Conservation (phyloP, 495 filamentous ascomycete species). For the Aspergillus egyptiacus region DNA sequence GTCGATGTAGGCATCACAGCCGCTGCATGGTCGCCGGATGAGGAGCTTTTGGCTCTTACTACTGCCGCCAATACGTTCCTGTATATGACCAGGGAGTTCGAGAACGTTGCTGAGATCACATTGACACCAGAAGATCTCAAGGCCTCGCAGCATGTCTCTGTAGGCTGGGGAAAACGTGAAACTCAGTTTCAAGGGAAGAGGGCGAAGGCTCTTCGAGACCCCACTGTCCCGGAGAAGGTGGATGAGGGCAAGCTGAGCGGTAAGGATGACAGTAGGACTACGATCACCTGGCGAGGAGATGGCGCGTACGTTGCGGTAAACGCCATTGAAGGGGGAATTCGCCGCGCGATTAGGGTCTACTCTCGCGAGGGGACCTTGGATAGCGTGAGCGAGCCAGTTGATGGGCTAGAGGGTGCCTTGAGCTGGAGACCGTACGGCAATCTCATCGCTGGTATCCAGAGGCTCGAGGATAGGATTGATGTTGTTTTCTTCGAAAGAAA, state of each 20-base stretch:
- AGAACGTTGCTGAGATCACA: slow-evolving; percentile 66
- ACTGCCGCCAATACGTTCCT: slow-evolving; percentile 75
- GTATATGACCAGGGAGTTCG: slow-evolving; percentile 90
- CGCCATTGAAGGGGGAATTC: slow-evolving; percentile 55
- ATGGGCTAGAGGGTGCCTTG: slow-evolving; percentile 76
- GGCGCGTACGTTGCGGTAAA: slow-evolving; percentile 88
- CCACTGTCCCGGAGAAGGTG: slow-evolving; percentile 88
- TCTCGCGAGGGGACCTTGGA: slow-evolving; percentile 84
- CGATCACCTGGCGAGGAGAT: slow-evolving; percentile 91
- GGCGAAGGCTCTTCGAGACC: slow-evolving; percentile 83
- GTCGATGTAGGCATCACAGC: slow-evolving; percentile 86
- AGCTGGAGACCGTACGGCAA: slow-evolving; percentile 92
- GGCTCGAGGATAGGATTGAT: slow-evolving; percentile 60
- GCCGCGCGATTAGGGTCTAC: slow-evolving; percentile 80
- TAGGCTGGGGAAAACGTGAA: slow-evolving; percentile 97
- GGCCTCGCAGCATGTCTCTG: slow-evolving; percentile 89
- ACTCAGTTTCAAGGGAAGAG: slow-evolving; percentile 95
- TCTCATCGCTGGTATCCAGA: slow-evolving; percentile 77
- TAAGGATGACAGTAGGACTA: slow-evolving; percentile 61
- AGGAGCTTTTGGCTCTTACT: slow-evolving; percentile 77
- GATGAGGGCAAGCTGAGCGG: slow-evolving; percentile 74
- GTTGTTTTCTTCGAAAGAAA: slow-evolving; percentile 97
- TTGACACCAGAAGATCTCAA: slow-evolving; percentile 73
- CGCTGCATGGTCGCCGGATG: slow-evolving; percentile 91
- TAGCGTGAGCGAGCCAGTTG: slow-evolving; percentile 88